Evolutionary conservation across 129 eudicot genomes (phyloP).

Genomic region (Dittrichia graveolens): DNA sequence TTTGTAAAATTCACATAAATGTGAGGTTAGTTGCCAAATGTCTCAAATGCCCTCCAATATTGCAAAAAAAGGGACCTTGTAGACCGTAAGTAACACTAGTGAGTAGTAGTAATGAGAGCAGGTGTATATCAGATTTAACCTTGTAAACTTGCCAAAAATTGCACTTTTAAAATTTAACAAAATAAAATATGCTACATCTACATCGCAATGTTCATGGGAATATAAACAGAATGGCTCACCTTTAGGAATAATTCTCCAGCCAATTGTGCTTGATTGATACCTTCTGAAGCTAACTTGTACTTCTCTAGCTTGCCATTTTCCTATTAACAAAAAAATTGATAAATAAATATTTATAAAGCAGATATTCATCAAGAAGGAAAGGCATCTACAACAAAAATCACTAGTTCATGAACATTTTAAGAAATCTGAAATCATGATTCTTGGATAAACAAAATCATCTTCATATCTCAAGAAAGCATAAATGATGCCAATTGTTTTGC

Average conservation of each 20-base stretch:
- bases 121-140: not conserved
- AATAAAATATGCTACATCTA: not conserved
- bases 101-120: slow-evolving; percentile 11
- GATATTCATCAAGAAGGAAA: not conserved
- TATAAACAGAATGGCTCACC: slow-evolving; percentile 38
- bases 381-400: not conserved
- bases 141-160: slow-evolving; percentile 4
- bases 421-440: not conserved
- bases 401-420: not conserved
- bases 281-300: slow-evolving; percentile 80
- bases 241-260: slow-evolving; percentile 78
- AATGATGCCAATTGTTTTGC: not conserved
- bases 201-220: not conserved
- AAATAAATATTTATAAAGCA: too few relatives aligned
- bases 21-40: not conserved
- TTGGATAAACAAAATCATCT: not conserved
- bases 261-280: slow-evolving; percentile 75
- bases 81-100: not conserved
- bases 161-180: not conserved
- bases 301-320: slow-evolving; percentile 82
- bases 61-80: not conserved
- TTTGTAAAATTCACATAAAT: not conserved
- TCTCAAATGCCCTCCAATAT: not conserved
- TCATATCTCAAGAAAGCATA: not conserved
- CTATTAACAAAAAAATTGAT: slow-evolving; percentile 37